These are phyloP conservation scores for Penicillium waksmanii DNA, from an alignment of 495 filamentous ascomycete species.

Conservation along the genomic window DNA sequence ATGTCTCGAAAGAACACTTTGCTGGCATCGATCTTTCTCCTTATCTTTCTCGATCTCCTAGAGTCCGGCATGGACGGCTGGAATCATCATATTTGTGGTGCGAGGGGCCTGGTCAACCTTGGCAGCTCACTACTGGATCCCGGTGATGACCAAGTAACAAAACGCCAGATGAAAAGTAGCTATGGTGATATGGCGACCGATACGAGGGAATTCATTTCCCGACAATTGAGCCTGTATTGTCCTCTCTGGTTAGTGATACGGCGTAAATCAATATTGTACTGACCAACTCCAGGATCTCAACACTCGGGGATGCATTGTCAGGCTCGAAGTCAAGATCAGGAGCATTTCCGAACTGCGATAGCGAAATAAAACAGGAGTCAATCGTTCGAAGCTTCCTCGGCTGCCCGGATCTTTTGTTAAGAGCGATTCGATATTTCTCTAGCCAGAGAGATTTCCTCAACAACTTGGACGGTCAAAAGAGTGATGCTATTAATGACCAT, in stretches of 20 bases:
- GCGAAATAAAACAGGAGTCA: slow-evolving; percentile 15
- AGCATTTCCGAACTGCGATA: background rate
- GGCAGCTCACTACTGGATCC: background rate
- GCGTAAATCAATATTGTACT: background rate
- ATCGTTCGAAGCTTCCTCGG: slow-evolving; percentile 30
- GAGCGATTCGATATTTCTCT: slow-evolving; percentile 29
- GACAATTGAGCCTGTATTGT: background rate
- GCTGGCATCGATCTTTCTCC: slow-evolving; percentile 52
- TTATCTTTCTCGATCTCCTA: slow-evolving; percentile 55
- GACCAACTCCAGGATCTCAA: background rate
- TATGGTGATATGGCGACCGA: background rate
- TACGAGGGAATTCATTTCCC: background rate
- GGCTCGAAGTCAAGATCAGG: background rate
- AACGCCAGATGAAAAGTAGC: background rate
- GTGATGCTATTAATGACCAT: background rate
- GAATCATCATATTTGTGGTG: slow-evolving; percentile 45
- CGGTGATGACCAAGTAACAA: background rate
- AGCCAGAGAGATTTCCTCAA: slow-evolving; percentile 17
- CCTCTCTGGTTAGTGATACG: no score
- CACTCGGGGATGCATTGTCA: background rate
- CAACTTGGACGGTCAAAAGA: slow-evolving; percentile 35
- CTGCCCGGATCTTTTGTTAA: slow-evolving; percentile 27
- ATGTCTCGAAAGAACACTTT: slow-evolving; percentile 29
- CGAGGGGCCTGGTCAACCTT: slow-evolving; percentile 35
- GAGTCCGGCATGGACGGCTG: slow-evolving; percentile 54